Evolutionary conservation across 176 grass and related monocot genomes (phyloP), one percentile per base, ranked within the genome.

Genomic region (Poa pratensis): DNA sequence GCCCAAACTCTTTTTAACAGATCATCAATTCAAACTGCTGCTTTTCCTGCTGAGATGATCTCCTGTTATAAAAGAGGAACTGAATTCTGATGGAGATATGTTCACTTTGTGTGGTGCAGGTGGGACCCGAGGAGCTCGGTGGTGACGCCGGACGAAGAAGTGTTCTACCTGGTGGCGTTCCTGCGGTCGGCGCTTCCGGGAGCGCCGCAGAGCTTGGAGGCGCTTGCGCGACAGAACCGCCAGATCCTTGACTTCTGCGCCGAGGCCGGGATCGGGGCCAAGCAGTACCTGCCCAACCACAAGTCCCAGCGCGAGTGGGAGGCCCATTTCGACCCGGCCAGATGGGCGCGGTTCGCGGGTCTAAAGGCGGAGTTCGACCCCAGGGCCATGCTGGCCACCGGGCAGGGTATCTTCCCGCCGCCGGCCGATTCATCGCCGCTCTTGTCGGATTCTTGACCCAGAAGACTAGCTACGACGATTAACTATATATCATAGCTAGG

Each of bases 81-180:
- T 64, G 5, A 64, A 42, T 30, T n/a, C 0, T 46, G 74, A 42
- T 5, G 61, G 13, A 15, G 48, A 15, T 0, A 12, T 49, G 48
- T 23, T 3, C 12, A 20, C 13, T 48, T n/a, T 35, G 10, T 24
- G 20, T 32, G 0, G 68, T 76, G 62, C 78, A 99, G 96, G 51
- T 99, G 96, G 96, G 94, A 99, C 51, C 84, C 82, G 20, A 86
- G 96, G 78, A 96, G 88, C 88, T 91, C 96, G 1, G 93, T 59
- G 43, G 93, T 99, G 59, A 99, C 86, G 19, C 96, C 96, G 3
- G 91, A 94, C n/a, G 96, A 99, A 82, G 90, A 94, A 5, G 84
- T 96, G 74, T 99, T 99, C 91, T 99, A 99, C 88, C 86, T 99
- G 76, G 96, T 96, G 66, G 94, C 90, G 45, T 96, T 99, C 86